These are phyloP conservation scores for Actinomortierella ambigua DNA, from an alignment of 371 early-diverging fungal species.

Conservation along the genomic window DNA sequence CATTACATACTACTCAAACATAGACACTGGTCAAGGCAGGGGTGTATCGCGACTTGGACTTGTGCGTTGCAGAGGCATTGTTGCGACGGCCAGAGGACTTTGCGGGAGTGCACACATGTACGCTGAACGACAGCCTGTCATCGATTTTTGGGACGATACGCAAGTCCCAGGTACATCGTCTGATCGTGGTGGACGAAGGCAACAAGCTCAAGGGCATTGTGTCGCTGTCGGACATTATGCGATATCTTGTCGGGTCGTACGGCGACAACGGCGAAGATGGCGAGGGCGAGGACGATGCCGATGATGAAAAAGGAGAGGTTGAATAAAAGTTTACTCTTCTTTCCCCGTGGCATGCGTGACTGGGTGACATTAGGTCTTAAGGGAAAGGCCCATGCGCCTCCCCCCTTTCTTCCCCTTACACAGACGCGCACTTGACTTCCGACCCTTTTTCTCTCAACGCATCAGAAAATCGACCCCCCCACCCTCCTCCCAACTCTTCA, in stretches of 20 bases:
- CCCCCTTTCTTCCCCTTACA: no score
- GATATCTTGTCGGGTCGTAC: constrained; percentile 55
- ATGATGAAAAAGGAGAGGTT: no score
- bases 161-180: constrained; percentile 82
- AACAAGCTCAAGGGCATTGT: constrained; percentile 86
- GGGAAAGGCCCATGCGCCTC: no score
- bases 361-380: no score
- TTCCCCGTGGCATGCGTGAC: no score
- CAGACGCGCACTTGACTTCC: no score
- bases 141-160: constrained; percentile 88
- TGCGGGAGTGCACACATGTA: constrained; percentile 94
- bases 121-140: constrained; percentile 80
- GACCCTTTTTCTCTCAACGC: no score
- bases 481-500: no score
- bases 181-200: constrained; percentile 88
- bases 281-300: no score
- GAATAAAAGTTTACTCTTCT: no score
- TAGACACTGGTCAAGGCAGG: constrained; percentile 70
- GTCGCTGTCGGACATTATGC: constrained; percentile 86
- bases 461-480: no score
- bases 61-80: constrained; percentile 87
- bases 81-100: constrained; percentile 86
- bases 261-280: no score
- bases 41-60: constrained; percentile 73
- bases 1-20: neutral